These are phyloP conservation scores for Hyaloscypha variabilis DNA, from an alignment of 495 filamentous ascomycete genomes.

Conservation along the genomic window DNA sequence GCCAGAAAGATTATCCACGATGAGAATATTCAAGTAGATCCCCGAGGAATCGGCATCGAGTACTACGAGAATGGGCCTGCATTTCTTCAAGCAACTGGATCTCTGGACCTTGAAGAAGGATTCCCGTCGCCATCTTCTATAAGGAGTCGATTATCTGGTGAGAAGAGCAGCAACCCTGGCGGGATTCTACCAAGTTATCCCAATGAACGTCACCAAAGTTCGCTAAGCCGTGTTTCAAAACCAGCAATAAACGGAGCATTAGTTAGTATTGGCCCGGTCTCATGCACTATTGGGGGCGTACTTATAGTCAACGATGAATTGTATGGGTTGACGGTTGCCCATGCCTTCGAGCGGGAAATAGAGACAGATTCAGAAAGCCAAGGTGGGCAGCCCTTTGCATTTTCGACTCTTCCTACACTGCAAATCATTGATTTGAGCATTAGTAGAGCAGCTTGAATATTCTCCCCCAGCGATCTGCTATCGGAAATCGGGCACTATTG, in stretches of 20 bases:
- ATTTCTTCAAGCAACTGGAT: neutral
- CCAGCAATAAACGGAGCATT: constrained; percentile 1
- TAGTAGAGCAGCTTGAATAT: neutral
- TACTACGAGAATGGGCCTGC: neutral
- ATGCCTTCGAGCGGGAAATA: neutral
- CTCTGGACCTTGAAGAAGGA: neutral
- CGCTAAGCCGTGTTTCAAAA: neutral
- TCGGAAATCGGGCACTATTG: neutral
- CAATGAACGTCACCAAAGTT: neutral
- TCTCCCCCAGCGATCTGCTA: neutral
- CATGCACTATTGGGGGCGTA: neutral
- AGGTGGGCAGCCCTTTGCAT: neutral
- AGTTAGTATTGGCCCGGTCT: neutral
- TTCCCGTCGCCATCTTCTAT: neutral
- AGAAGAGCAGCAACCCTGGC: neutral
- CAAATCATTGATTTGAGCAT: neutral
- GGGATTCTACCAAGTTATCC: neutral
- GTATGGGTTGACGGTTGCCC: neutral
- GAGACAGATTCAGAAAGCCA: constrained; percentile 1
- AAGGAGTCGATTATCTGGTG: neutral
- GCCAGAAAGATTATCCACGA: constrained; percentile 5
- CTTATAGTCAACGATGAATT: neutral
- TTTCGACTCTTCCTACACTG: neutral
- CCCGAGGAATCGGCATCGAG: constrained; percentile 5
- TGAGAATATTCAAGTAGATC: constrained; percentile 4